Base-by-base conservation (phyloP, 2,329 filamentous ascomycete genomes). In the Pleurostoma richardsiae region DNA sequence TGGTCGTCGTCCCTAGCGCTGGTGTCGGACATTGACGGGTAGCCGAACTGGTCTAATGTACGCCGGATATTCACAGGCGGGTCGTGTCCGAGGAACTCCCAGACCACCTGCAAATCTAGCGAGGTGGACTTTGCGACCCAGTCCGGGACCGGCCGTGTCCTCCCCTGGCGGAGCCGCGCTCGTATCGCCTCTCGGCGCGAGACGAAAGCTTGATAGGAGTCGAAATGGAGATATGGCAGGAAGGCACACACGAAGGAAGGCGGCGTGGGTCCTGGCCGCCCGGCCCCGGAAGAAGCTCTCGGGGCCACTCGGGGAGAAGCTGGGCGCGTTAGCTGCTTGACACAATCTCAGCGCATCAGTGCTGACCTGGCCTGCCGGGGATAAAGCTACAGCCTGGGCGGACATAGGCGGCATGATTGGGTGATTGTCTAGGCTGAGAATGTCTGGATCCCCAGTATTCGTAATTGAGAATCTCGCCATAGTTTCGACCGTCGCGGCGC, bases 1-100 rank as follows among this genome's bases (percentile, higher is more conserved):
- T 83, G 80, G 40, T 83, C 79, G 36, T 80, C 76, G 33, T 83
- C 80, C 27, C 80, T 65, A 0, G 76, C 74, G 30, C 75, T 63
- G 0, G 79, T 83, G 39, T 82, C 79, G 6, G 74, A 66, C 2
- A 83, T 60, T 5, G 75, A 77, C 0, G 80, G 79, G 43, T 83
- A 82, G 0, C 76, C 77, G 47, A 72, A 83, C 51, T 83, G 79
- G 48, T 83, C 80, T 4, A 83, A 55, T 0, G 79, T 82, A 4
- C 80, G 68, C 3, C 80, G 71, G 30, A 76, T 73, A 54, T 83
- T 80, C 1, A 82, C 62, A 0, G 79, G 79, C 0, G 76, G 76
- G 31, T 82, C 77, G 29, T 75, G 69, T 0, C 74, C 76, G 1
- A 83, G 65, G 44, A 71, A 82, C 52, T 79, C 72, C 80, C 79